Evolutionary conservation across 805 yeast genomes (phyloP).

Genomic region (Yamadazyma laniorum): DNA sequence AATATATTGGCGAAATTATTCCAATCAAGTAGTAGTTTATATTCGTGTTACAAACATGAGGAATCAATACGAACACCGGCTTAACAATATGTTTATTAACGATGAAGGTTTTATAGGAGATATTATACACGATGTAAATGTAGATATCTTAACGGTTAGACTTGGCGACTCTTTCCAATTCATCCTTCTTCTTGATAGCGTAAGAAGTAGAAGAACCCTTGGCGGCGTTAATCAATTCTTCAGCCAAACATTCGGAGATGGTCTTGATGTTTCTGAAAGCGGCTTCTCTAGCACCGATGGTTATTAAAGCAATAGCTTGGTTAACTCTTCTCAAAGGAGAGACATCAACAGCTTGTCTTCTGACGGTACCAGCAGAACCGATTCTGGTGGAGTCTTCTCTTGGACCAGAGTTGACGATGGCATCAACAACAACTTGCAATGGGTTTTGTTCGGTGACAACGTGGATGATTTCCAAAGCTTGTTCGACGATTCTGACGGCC

Average conservation of each 20-base stretch:
- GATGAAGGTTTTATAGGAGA: slow-evolving; percentile 10
- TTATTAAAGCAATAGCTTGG: slow-evolving; percentile 97
- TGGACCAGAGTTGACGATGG: slow-evolving; percentile 99
- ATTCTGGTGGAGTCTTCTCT: slow-evolving; percentile 99
- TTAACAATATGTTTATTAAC: slow-evolving; percentile 6
- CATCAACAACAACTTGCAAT: slow-evolving; percentile 97
- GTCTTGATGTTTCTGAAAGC: slow-evolving; percentile 99
- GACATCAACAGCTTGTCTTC: slow-evolving; percentile 99
- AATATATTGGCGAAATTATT: no score
- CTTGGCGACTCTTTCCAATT: slow-evolving; percentile 99
- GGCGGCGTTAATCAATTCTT: slow-evolving; percentile 99
- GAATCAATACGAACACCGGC: background rate
- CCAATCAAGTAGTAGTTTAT: no score
- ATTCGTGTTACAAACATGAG: no score
- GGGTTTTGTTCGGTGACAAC: slow-evolving; percentile 99
- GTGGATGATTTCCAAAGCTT: slow-evolving; percentile 96
- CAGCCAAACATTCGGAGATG: slow-evolving; percentile 99
- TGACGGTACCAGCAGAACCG: slow-evolving; percentile 99
- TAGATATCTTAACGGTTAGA: slow-evolving; percentile 91
- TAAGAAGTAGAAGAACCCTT: slow-evolving; percentile 99
- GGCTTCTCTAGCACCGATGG: slow-evolving; percentile 99
- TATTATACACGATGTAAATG: slow-evolving; percentile 15
- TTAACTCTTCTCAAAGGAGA: slow-evolving; percentile 99
- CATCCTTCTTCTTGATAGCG: slow-evolving; percentile 99
- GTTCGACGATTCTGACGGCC: slow-evolving; percentile 99